Evolutionary conservation across 257 asterid species (phyloP).

Genomic region (Verbena officinalis): DNA sequence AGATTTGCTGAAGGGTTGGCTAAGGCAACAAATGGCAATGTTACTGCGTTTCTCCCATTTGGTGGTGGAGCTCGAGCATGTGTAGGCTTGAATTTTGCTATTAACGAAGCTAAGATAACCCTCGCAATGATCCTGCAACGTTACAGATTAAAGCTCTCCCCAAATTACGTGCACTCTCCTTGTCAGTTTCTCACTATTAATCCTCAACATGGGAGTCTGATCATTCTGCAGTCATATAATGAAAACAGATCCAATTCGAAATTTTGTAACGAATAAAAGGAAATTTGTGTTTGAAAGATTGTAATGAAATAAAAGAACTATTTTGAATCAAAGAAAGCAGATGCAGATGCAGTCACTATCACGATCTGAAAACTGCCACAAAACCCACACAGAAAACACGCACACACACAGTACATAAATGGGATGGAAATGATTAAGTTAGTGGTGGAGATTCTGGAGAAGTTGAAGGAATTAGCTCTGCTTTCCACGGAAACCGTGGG

Average conservation of each 20-base stretch:
- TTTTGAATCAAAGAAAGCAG: too few species aligned
- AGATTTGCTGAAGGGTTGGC: constrained; percentile 45
- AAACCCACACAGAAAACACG: too few species aligned
- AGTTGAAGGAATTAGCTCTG: too few species aligned
- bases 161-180: constrained; percentile 51
- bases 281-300: too few species aligned
- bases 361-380: too few species aligned
- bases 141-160: constrained; percentile 8
- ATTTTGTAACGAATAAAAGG: too few species aligned
- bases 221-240: constrained; percentile 34
- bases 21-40: constrained; percentile 43
- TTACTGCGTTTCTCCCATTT: constrained; percentile 44
- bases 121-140: constrained; percentile 29
- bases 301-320: too few species aligned
- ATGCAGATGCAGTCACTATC: too few species aligned
- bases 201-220: constrained; percentile 43
- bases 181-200: constrained; percentile 33
- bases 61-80: constrained; percentile 28
- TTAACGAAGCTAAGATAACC: constrained; percentile 13
- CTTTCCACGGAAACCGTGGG: too few species aligned
- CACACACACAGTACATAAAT: too few species aligned
- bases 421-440: too few species aligned
- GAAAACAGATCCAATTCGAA: not conserved
- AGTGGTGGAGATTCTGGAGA: too few species aligned
- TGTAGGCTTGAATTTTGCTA: constrained; percentile 29